Percentiles rank a stretch among this genome's conserved stretches.
Evolutionary conservation across 2,329 filamentous ascomycete species (phyloP).

Genomic region (Coleophoma eucalyptorum): DNA sequence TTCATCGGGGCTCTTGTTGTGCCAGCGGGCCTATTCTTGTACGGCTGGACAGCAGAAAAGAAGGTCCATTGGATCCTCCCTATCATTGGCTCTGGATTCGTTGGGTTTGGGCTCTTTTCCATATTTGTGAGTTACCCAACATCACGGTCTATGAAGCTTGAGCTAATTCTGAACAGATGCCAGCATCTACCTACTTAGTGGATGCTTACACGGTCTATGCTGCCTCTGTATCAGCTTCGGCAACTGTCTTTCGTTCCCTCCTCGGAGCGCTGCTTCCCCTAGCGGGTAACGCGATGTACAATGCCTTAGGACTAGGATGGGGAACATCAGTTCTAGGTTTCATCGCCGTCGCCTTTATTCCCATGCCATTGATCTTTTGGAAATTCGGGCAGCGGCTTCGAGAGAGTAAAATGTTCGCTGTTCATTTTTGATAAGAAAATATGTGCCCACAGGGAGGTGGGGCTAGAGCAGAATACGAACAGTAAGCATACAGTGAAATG

Average conservation of each 20-base stretch:
- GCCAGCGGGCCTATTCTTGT: slow-evolving; percentile 51
- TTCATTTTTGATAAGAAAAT: slow-evolving; percentile 1
- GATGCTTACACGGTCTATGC: slow-evolving; percentile 6
- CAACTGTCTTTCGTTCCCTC: slow-evolving; percentile 1
- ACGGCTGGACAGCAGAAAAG: slow-evolving; percentile 52
- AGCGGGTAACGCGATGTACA: slow-evolving; percentile 1
- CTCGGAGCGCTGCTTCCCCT: slow-evolving; percentile 6
- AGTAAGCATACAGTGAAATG: too few species aligned
- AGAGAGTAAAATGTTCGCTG: not conserved
- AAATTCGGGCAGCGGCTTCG: slow-evolving; percentile 1
- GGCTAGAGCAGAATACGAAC: not conserved
- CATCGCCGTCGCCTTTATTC: slow-evolving; percentile 40
- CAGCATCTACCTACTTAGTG: slow-evolving; percentile 56
- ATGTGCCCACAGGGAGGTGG: too few species aligned
- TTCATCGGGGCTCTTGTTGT: slow-evolving; percentile 46
- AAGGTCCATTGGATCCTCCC: slow-evolving; percentile 51
- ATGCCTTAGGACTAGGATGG: slow-evolving; percentile 5
- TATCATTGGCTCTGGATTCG: slow-evolving; percentile 47
- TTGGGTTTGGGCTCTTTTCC: slow-evolving; percentile 45
- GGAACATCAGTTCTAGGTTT: slow-evolving; percentile 43
- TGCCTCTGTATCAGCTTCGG: slow-evolving; percentile 2
- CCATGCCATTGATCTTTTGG: slow-evolving; percentile 7
- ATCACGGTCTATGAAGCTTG: not conserved
- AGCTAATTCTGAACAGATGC: slow-evolving; percentile 35
- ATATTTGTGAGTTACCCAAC: slow-evolving; percentile 33